Evolutionary conservation across 371 early-diverging fungal species (phyloP).

Genomic region (Phascolomyces articulosus): DNA sequence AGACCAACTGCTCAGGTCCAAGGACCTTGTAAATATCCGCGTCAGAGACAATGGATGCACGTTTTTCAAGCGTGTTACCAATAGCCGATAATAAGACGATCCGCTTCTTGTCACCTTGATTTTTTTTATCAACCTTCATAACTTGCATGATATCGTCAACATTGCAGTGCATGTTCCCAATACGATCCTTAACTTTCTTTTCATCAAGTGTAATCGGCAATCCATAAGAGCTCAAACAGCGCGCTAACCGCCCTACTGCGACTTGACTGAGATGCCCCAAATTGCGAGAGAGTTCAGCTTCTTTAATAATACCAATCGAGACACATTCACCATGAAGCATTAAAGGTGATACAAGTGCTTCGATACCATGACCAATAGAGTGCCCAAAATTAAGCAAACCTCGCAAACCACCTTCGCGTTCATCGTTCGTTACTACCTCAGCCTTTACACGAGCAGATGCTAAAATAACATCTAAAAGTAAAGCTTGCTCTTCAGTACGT

Average conservation of each 20-base stretch:
- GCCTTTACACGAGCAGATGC: slow-evolving; percentile 94
- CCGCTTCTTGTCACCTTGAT: slow-evolving; percentile 88
- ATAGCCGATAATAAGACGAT: slow-evolving; percentile 89
- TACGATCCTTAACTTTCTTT: slow-evolving; percentile 67
- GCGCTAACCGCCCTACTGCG: slow-evolving; percentile 86
- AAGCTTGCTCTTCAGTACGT: slow-evolving; percentile 62
- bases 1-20: slow-evolving; percentile 78
- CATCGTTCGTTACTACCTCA: slow-evolving; percentile 93
- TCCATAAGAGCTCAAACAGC: slow-evolving; percentile 87
- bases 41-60: slow-evolving; percentile 85
- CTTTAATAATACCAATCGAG: slow-evolving; percentile 92
- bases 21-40: slow-evolving; percentile 82
- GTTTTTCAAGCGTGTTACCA: slow-evolving; percentile 83
- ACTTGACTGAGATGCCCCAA: slow-evolving; percentile 88
- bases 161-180: slow-evolving; percentile 67
- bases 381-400: slow-evolving; percentile 98
- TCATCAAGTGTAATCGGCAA: slow-evolving; percentile 87
- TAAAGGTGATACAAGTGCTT: slow-evolving; percentile 89
- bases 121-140: slow-evolving; percentile 97
- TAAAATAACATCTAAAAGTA: slow-evolving; percentile 84
- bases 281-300: slow-evolving; percentile 92
- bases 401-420: slow-evolving; percentile 93
- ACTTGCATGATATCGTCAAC: slow-evolving; percentile 87
- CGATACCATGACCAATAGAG: slow-evolving; percentile 96
- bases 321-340: slow-evolving; percentile 97